Conservation (phyloP, 768 basidiomycete genomes). For the Naganishia friedmannii region DNA sequence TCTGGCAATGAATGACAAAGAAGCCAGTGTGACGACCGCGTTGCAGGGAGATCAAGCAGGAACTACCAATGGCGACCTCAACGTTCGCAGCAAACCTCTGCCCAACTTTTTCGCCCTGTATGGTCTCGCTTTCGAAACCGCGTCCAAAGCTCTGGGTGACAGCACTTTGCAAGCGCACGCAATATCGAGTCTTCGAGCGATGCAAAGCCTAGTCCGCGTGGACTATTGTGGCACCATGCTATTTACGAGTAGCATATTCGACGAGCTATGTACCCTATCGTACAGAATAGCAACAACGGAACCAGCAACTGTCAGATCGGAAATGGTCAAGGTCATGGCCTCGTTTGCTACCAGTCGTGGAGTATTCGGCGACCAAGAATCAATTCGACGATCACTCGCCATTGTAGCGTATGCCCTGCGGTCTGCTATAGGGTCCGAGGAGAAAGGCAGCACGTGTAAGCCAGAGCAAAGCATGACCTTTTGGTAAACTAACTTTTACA, state of each 20-base stretch:
- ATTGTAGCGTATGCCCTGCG: constrained; percentile 79
- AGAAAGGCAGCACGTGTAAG: constrained; percentile 30
- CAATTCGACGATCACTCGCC: constrained; percentile 43
- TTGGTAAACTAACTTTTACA: constrained; percentile 34
- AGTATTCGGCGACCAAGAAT: constrained; percentile 34
- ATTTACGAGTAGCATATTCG: constrained; percentile 75
- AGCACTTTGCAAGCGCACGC: constrained; percentile 32
- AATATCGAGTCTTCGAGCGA: constrained; percentile 67
- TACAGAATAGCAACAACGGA: constrained; percentile 90
- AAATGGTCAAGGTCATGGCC: constrained; percentile 68
- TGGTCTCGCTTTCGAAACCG: constrained; percentile 87
- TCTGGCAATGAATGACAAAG: constrained; percentile 77
- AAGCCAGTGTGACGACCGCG: constrained; percentile 46
- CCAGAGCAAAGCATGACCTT: neutral
- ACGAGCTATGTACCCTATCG: constrained; percentile 81
- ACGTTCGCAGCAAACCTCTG: constrained; percentile 56
- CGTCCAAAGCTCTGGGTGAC: constrained; percentile 54
- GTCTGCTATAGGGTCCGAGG: constrained; percentile 61
- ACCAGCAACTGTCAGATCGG: constrained; percentile 65
- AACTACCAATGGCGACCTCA: constrained; percentile 25
- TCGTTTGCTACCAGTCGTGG: constrained; percentile 56
- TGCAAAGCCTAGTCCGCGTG: constrained; percentile 74
- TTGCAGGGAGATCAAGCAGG: constrained; percentile 31
- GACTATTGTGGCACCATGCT: constrained; percentile 78
- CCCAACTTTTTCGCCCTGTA: constrained; percentile 85